Percentiles rank a stretch among this genome's conserved stretches.
Conservation (phyloP, 2,329 filamentous ascomycete species). For the Parasarocladium wereldwijsianum region DNA sequence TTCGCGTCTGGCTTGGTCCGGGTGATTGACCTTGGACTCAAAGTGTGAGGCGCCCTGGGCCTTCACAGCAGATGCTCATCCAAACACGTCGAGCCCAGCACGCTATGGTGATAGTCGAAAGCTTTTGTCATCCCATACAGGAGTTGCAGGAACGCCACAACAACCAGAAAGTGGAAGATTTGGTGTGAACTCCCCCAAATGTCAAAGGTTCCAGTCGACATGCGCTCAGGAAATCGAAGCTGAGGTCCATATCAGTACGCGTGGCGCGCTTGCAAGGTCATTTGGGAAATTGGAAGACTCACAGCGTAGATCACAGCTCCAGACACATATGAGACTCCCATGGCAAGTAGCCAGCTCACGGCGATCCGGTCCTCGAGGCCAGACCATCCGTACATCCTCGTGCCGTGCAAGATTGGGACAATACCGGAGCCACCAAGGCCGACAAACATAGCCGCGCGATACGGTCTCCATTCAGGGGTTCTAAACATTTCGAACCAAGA, state of each 20-base stretch:
- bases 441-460: conserved; percentile 81
- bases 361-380: conserved; percentile 61
- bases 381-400: conserved; percentile 49
- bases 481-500: conserved; percentile 74
- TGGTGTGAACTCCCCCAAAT: conserved; percentile 91
- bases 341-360: conserved; percentile 62
- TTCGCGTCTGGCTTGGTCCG: conserved; percentile 53
- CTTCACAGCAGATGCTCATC: conserved; percentile 1
- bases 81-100: conserved; percentile 36
- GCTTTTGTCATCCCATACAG: conserved; percentile 68
- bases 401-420: conserved; percentile 67
- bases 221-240: conserved; percentile 71
- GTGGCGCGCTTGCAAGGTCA: too few species aligned
- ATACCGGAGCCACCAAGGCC: conserved; percentile 72
- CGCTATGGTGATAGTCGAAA: conserved; percentile 70
- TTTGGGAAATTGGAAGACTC: conserved; percentile 17
- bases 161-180: conserved; percentile 83
- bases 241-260: conserved; percentile 20
- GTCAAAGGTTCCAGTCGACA: conserved; percentile 66
- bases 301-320: conserved; percentile 80
- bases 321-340: conserved; percentile 72
- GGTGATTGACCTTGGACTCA: conserved; percentile 48
- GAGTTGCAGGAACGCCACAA: conserved; percentile 70
- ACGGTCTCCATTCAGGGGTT: conserved; percentile 68
- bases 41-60: conserved; percentile 10